These are phyloP conservation scores for Aureobasidium mangrovei DNA, from an alignment of 2,329 filamentous ascomycete species.

Conservation along the genomic window DNA sequence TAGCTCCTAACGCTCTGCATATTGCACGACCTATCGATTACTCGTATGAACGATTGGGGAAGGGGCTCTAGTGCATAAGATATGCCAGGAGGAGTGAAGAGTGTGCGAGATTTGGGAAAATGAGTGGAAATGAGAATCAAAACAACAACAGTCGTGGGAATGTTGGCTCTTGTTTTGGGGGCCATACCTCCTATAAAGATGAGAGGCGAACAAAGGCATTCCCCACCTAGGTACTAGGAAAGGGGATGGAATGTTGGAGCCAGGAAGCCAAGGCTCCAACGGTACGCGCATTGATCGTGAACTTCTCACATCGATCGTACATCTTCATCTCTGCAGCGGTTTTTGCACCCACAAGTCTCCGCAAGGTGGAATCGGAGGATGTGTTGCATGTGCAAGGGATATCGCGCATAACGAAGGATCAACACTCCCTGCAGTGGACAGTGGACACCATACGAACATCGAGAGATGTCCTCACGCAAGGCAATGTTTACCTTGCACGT, in stretches of 20 bases:
- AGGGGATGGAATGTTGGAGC: constrained; percentile 13
- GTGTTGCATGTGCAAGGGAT: neutral
- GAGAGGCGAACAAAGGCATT: neutral
- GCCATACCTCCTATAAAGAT: constrained; percentile 7
- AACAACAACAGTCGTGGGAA: constrained; percentile 13
- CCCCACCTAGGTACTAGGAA: constrained; percentile 8
- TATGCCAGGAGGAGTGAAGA: constrained; percentile 9
- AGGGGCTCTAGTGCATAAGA: constrained; percentile 9
- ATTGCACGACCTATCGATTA: constrained; percentile 10
- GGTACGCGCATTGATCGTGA: constrained; percentile 8
- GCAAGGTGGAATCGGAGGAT: neutral
- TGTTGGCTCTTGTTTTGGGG: constrained; percentile 11
- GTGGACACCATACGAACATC: neutral
- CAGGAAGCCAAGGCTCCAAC: constrained; percentile 11
- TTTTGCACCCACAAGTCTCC: neutral
- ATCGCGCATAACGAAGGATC: neutral
- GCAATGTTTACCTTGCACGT: neutral
- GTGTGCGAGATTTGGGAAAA: neutral
- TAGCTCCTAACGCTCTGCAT: constrained; percentile 9
- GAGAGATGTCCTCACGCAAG: constrained; percentile 1
- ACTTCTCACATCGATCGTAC: constrained; percentile 8
- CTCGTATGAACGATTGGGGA: constrained; percentile 10
- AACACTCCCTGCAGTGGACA: neutral
- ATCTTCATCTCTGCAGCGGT: neutral
- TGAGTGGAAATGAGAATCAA: constrained; percentile 11